These are phyloP conservation scores for Aspergillus aculeatus DNA, from an alignment of 2,329 filamentous ascomycete genomes.

Conservation along the genomic window DNA sequence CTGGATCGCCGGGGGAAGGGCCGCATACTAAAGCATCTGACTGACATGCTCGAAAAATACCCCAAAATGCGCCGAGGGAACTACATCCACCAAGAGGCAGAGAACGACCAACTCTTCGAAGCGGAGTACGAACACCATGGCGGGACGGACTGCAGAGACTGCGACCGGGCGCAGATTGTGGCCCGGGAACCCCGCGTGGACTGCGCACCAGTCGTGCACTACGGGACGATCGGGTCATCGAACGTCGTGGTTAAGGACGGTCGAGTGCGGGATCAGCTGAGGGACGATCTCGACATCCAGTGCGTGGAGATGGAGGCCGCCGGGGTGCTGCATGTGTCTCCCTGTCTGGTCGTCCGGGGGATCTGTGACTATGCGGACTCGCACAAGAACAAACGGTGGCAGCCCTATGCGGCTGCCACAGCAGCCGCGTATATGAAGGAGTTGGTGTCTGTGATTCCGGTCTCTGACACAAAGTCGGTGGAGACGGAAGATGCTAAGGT, in stretches of 20 bases:
- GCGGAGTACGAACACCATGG: background rate
- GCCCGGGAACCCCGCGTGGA: too few species aligned
- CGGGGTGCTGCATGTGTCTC: constrained; percentile 5
- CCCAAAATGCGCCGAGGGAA: background rate
- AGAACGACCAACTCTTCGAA: background rate
- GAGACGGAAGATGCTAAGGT: background rate
- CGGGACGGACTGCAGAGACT: background rate
- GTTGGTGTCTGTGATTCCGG: constrained; percentile 1
- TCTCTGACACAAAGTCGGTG: too few species aligned
- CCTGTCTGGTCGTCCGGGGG: constrained; percentile 10
- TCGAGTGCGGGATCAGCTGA: background rate
- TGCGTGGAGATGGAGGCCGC: constrained; percentile 23
- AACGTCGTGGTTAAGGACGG: background rate
- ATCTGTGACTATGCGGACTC: constrained; percentile 18
- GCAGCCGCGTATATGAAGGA: constrained; percentile 20
- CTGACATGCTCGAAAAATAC: background rate
- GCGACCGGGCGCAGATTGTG: background rate
- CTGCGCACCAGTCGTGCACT: background rate
- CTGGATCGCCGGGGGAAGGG: background rate
- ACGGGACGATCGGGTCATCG: constrained; percentile 2
- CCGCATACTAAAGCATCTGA: background rate
- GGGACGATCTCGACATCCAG: background rate
- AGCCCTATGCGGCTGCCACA: constrained; percentile 17
- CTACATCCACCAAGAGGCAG: background rate
- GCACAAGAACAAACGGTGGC: constrained; percentile 16